Evolutionary conservation across 768 basidiomycete genomes (phyloP).

Genomic region (Suillus ampliporus): DNA sequence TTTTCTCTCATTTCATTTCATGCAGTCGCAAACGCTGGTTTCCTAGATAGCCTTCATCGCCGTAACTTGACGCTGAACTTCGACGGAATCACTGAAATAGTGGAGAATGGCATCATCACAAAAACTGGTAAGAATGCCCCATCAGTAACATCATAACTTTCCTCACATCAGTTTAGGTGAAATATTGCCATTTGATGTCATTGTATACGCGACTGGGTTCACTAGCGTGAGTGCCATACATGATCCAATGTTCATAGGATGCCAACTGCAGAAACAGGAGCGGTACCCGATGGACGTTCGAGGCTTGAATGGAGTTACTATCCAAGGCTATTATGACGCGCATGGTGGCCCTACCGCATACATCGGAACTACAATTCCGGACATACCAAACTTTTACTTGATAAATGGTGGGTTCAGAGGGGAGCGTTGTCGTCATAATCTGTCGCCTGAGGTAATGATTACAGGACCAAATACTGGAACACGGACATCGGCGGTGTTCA

Average conservation of each 20-base stretch:
- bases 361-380: conserved; percentile 37
- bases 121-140: conserved; percentile 24
- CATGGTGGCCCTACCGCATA: conserved; percentile 42
- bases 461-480: conserved; percentile 36
- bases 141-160: neutral
- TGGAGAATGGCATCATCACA: conserved; percentile 28
- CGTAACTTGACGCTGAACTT: conserved; percentile 32
- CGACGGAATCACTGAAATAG: conserved; percentile 26
- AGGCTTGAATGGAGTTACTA: conserved; percentile 27
- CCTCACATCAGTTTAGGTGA: conserved; percentile 22
- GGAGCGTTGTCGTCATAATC: neutral
- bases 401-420: conserved; percentile 28
- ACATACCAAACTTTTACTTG: conserved; percentile 44
- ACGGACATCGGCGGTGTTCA: conserved; percentile 27
- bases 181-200: conserved; percentile 36
- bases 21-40: conserved; percentile 36
- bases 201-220: conserved; percentile 42
- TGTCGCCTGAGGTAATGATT: neutral
- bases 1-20: neutral
- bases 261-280: conserved; percentile 17
- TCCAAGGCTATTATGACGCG: conserved; percentile 34
- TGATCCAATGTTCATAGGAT: neutral
- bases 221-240: conserved; percentile 23
- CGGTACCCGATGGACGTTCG: conserved; percentile 27
- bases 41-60: conserved; percentile 25